Evolutionary conservation across 345 rosid genomes (phyloP), one percentile per base, ranked within the genome.

Genomic region (Fremontodendron californicum): DNA sequence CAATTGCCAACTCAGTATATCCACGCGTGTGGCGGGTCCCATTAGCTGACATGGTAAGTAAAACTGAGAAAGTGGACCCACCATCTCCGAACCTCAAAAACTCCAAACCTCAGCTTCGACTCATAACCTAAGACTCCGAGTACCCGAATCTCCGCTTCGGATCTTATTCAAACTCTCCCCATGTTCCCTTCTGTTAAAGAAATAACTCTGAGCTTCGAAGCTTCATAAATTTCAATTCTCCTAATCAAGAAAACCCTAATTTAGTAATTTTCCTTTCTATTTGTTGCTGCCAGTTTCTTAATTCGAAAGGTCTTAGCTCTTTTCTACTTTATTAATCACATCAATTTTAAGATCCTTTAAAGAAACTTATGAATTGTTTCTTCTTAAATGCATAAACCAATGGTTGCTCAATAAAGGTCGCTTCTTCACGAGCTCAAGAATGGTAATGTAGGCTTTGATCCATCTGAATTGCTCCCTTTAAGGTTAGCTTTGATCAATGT

Each of bases 321-420:
- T 58, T 78, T 78, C 54, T 31, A 5, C 63, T 31, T 78, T 55
- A 33, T 33, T 33, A 33, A n/a, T 77, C 65, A 52, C 31, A 23
- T 49, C 40, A 40, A 35, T 75, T 60, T 11, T 49, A 9, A 55
- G 37, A 63, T 77, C 46, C 16, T 9, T 52, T 18, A 9, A 7
- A 40, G 19, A 42, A 52, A 54, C 72, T 64, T 52, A 39, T 62
- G 35, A 31, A n/a, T 55, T 46, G 19, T 37, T 55, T 77, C 33
- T 3, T 78, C 54, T 63, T 42, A 33, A 69, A 39, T 73, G 63
- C 69, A 78, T 76, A 58, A 37, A 51, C 65, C 75, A 83, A 75
- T 79, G 81, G 73, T 80, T 79, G 83, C 81, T 82, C 87, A 74
- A 58, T 83, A 70, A 75, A 80, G 77, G 57, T 81, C 86, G 71